A percentile compares a stretch with the other conserved stretches of the same genome.
Evolutionary conservation across 805 yeast genomes (phyloP).

Genomic region (Candida mattraensis): DNA sequence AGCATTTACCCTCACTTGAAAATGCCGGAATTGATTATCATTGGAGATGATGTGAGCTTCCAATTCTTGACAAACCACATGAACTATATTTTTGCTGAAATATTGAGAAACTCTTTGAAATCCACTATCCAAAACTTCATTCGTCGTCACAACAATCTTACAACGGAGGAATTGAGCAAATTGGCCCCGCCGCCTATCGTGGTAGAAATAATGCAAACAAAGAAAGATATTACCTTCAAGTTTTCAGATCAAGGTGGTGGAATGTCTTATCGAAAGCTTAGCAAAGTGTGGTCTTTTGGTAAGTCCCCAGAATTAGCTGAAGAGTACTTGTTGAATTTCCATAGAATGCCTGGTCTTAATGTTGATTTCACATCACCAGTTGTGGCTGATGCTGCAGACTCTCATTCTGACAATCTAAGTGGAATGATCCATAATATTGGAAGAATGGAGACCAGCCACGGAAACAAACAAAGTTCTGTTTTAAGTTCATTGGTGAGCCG

Average conservation of each 20-base stretch:
- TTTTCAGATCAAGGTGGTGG: slow-evolving; percentile 94
- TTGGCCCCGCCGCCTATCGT: slow-evolving; percentile 64
- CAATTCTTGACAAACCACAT: slow-evolving; percentile 86
- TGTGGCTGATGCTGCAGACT: slow-evolving; percentile 7
- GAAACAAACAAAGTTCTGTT: slow-evolving; percentile 43
- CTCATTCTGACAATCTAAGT: slow-evolving; percentile 14
- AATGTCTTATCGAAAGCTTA: slow-evolving; percentile 54
- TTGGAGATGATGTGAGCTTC: slow-evolving; percentile 72
- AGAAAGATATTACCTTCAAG: slow-evolving; percentile 68
- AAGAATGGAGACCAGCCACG: slow-evolving; percentile 29
- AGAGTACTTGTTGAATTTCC: slow-evolving; percentile 62
- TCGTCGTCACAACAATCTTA: slow-evolving; percentile 18
- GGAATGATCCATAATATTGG: slow-evolving; percentile 33
- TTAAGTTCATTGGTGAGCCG: slow-evolving; percentile 66
- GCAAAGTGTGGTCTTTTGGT: slow-evolving; percentile 84
- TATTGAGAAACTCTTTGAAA: slow-evolving; percentile 79
- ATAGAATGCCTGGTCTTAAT: slow-evolving; percentile 63
- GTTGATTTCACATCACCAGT: slow-evolving; percentile 32
- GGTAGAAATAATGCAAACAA: slow-evolving; percentile 70
- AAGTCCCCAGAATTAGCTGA: slow-evolving; percentile 62
- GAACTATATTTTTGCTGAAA: slow-evolving; percentile 84
- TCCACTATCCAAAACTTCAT: slow-evolving; percentile 63
- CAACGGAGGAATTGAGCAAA: slow-evolving; percentile 13
- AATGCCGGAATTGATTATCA: slow-evolving; percentile 75
- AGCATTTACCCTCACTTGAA: slow-evolving; percentile 52